Evolutionary conservation across 1,284 basidiomycete genomes (phyloP), one percentile per base, ranked within the genome.

Genomic region (Apiotrichum gamsii): DNA sequence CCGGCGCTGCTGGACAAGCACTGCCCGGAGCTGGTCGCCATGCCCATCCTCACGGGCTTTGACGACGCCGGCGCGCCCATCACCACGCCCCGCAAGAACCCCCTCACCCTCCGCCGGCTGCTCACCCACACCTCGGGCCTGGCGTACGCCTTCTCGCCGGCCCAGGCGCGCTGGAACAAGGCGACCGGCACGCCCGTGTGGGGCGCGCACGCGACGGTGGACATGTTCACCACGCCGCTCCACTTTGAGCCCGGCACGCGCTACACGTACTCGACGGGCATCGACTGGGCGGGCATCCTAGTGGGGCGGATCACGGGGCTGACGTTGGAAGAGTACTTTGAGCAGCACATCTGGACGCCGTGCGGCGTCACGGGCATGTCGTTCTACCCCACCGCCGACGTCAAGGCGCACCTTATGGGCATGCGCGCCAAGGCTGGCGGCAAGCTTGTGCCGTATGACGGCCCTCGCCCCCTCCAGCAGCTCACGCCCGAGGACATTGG

Each of bases 271-370:
- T 45, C 47, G 8, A 51, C 54, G 31, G 62, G 64, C 0, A 66
- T 69, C 25, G 73, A 74, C 45, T 70, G 62, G 64, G 57, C 61
- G 25, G 70, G 62, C 2, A 32, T 57, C 41, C 20, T 65, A 39
- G 57, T 73, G 34, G 54, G 57, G 33, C 61, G 70, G 19, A 47
- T 60, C 18, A 58, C 56, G 1, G 65, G 64, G 2, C 29, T 47
- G 18, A 44, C 42, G 1, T 57, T 72, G 6, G 65, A 66, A 37
- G 59, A 58, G 1, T 66, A 61, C 43, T 64, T 52, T 39, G 38
- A 41, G n/a, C n/a, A 44, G 13, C 10, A 55, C 48, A 50, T 54
- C 40, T 54, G 50, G 11, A 35, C 11, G 1, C 52, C 48, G 0
- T 31, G 43, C 18, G 52, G 52, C 24, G 39, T 69, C n/a, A 13